Evolutionary conservation across 768 basidiomycete genomes (phyloP), one percentile per base, ranked within the genome.

Genomic region (Naganishia antarctica): DNA sequence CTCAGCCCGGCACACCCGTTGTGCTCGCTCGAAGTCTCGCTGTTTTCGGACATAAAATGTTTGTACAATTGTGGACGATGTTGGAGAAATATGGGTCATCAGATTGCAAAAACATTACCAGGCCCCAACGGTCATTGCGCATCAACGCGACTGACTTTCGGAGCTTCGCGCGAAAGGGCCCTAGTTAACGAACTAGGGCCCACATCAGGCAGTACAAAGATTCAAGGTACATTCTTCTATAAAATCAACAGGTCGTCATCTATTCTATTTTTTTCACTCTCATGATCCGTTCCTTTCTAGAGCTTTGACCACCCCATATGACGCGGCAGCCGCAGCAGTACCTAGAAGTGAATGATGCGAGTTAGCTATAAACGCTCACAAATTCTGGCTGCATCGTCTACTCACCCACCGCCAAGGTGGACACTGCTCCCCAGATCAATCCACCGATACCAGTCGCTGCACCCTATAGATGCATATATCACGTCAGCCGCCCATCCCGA

Each of bases 391-490:
- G 18, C 16, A 44, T 23, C 21, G 37, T 23, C 15, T 4, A 40
- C 60, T 32, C 49, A 61, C 62, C 63, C 40, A 64, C 63, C 3
- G 45, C 41, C 6, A 59, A 21, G 18, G 63, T 64, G 11, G 63
- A 46, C 16, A 64, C 31, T 26, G 63, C 63, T 18, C 63, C 63
- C 43, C 44, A 64, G 11, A 53, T 31, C 23, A 64, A 26, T 26
- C 63, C 63, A 3, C 41, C 44, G 12, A 46, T 45, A 18, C 63
- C 63, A 41, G 47, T 41, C 31, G 63, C 63, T 1, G 63, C 63
- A 12, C 63, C 90, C 53, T 57, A 40, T n/a, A 25, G n/a, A 3
- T 3, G 32, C 26, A 34, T 37, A 37, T 7, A 26, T 25, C 15
- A 12, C 13, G 12, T 25, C 18, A n/a, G 15, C 8, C 34, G n/a